Evolutionary conservation across 129 eudicot genomes (phyloP).

Genomic region (Lactuca saligna): DNA sequence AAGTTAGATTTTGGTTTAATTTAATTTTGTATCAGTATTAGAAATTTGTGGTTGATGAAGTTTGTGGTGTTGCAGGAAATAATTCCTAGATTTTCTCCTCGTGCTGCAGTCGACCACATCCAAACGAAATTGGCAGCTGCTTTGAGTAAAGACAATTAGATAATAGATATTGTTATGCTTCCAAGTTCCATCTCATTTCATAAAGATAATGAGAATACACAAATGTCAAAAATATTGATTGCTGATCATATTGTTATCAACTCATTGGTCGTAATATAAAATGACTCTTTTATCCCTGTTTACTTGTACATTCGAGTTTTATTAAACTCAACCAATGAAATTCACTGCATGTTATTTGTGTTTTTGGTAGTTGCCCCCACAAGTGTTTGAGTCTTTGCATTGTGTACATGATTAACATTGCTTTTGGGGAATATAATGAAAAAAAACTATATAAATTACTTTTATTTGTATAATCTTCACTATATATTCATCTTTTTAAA

Average conservation of each 20-base stretch:
- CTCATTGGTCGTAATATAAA: not conserved
- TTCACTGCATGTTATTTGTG: not conserved
- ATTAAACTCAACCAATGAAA: not conserved
- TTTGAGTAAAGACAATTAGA: conserved; percentile 37
- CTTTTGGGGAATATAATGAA: not conserved
- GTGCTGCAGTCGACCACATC: conserved; percentile 70
- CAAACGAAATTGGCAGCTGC: conserved; percentile 76
- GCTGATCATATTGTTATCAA: not conserved
- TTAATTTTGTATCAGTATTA: not conserved
- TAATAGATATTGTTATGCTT: too few species aligned
- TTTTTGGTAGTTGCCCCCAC: too few species aligned
- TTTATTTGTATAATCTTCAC: too few species aligned
- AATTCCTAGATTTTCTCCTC: conserved; percentile 91
- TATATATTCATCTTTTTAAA: too few species aligned
- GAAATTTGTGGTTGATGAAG: too few species aligned
- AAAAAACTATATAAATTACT: too few species aligned
- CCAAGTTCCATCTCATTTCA: conserved; percentile 5
- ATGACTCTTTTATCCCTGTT: not conserved
- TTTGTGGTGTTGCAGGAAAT: conserved; percentile 56
- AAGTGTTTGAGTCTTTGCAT: too few species aligned
- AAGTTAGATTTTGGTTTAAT: too few species aligned
- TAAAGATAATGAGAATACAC: not conserved
- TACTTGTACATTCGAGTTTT: not conserved
- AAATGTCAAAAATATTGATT: not conserved
- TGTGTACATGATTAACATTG: too few species aligned